Evolutionary conservation across 1,284 basidiomycete species (phyloP).

Genomic region (Ustilago xerochloae): DNA sequence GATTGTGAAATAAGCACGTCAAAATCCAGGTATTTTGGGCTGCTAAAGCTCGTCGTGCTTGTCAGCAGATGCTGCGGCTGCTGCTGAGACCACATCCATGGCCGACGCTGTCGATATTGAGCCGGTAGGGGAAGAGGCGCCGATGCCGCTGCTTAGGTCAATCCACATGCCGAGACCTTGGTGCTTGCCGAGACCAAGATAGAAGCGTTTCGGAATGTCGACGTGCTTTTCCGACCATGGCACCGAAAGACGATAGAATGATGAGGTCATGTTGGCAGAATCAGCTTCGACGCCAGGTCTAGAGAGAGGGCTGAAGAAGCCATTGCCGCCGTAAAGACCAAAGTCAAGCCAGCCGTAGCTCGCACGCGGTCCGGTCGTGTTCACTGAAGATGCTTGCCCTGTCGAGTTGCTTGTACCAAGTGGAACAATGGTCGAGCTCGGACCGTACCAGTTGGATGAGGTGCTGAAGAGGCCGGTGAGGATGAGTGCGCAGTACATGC

Average conservation of each 20-base stretch:
- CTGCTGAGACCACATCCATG: neutral
- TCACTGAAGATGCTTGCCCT: neutral
- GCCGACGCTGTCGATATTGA: neutral
- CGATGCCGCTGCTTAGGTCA: slow-evolving; percentile 25
- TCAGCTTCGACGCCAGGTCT: slow-evolving; percentile 5
- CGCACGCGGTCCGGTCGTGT: slow-evolving; percentile 9
- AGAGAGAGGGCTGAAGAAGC: slow-evolving; percentile 28
- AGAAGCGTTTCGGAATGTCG: slow-evolving; percentile 39
- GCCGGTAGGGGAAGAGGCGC: neutral
- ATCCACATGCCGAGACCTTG: slow-evolving; percentile 40
- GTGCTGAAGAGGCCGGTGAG: slow-evolving; percentile 55
- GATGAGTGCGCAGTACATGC: slow-evolving; percentile 61
- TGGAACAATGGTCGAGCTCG: neutral
- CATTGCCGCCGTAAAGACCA: slow-evolving; percentile 35
- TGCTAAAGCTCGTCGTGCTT: neutral
- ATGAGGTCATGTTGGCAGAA: neutral
- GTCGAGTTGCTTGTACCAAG: neutral
- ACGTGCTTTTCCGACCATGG: slow-evolving; percentile 24
- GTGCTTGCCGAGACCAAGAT: slow-evolving; percentile 33
- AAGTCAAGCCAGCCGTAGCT: slow-evolving; percentile 43
- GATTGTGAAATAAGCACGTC: too few relatives aligned
- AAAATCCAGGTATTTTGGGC: neutral
- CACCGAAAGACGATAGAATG: slow-evolving; percentile 24
- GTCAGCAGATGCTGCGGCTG: neutral
- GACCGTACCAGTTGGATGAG: slow-evolving; percentile 50